A percentile compares a stretch with the other conserved stretches of the same genome.
Conservation (phyloP, 345 rosid genomes). For the Kernera saxatilis region DNA sequence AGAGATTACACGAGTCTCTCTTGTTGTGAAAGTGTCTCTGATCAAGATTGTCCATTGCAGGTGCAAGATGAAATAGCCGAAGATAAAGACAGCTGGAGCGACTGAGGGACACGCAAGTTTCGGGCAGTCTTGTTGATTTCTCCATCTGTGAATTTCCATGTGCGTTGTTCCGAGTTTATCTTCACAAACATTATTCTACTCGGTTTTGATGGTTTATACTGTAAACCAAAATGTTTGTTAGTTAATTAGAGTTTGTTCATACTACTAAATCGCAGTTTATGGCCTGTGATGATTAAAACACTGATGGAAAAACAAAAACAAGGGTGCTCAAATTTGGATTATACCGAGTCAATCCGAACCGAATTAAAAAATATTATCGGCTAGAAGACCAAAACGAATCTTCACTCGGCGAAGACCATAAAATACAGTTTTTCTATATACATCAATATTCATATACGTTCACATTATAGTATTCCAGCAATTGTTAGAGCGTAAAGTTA, state of each 20-base stretch:
- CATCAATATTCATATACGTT: background rate
- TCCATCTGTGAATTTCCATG: background rate
- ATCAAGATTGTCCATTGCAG: constrained; percentile 3
- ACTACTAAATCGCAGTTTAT: background rate
- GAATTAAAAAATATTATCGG: background rate
- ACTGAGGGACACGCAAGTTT: constrained; percentile 19
- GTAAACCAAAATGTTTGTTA: background rate
- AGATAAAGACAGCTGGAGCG: constrained; percentile 78
- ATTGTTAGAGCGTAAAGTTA: background rate
- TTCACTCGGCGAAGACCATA: background rate
- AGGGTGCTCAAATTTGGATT: background rate
- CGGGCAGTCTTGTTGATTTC: background rate
- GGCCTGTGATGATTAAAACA: background rate
- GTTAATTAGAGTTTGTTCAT: background rate
- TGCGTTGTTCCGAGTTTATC: background rate
- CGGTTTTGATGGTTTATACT: background rate
- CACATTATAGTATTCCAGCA: background rate
- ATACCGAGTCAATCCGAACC: background rate
- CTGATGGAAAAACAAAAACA: background rate
- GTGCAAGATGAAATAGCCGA: constrained; percentile 43
- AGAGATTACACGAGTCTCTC: background rate
- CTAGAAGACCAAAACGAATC: background rate
- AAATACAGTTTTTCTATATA: too few species aligned
- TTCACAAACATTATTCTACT: background rate
- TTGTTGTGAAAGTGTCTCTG: background rate